phyloP scores from a whole-genome alignment of 2,329 filamentous ascomycete species.

The Penicillium italicum region DNA sequence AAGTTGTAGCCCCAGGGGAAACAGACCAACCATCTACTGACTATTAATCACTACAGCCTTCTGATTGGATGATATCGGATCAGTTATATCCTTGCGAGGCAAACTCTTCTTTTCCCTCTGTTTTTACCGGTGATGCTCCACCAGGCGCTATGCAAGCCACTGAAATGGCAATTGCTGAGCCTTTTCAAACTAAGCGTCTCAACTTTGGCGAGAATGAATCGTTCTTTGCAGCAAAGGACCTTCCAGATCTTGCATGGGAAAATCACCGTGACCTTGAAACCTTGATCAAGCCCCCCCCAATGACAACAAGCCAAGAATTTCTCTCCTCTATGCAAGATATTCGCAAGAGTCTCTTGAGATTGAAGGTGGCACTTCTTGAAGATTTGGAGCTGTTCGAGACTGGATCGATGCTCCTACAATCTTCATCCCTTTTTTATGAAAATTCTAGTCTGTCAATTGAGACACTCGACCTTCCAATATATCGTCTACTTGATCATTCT shows the following conservation, averaged over 20 bases:
- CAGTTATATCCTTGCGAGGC: not conserved
- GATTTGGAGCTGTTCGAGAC: constrained; percentile 15
- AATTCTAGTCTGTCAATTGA: not conserved
- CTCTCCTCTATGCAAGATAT: not conserved
- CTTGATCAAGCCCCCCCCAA: not conserved
- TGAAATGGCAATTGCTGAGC: not conserved
- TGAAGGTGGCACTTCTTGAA: constrained; percentile 14
- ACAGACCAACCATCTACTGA: not conserved
- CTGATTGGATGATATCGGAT: not conserved
- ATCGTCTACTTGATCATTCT: constrained; percentile 16
- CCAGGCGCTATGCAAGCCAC: not conserved
- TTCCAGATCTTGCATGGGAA: not conserved
- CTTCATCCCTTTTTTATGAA: not conserved
- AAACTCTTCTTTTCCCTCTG: not conserved
- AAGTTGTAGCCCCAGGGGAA: not conserved
- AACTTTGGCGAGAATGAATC: not conserved
- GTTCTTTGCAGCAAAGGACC: not conserved
- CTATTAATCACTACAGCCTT: not conserved
- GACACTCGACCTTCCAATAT: constrained; percentile 17
- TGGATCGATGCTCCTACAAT: not conserved
- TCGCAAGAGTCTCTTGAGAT: constrained; percentile 9
- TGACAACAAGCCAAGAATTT: not conserved
- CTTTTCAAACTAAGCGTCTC: not conserved
- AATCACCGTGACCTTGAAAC: not conserved
- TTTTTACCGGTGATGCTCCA: not conserved